Evolutionary conservation across 768 basidiomycete genomes (phyloP).

Genomic region (Boletellus emodensis): DNA sequence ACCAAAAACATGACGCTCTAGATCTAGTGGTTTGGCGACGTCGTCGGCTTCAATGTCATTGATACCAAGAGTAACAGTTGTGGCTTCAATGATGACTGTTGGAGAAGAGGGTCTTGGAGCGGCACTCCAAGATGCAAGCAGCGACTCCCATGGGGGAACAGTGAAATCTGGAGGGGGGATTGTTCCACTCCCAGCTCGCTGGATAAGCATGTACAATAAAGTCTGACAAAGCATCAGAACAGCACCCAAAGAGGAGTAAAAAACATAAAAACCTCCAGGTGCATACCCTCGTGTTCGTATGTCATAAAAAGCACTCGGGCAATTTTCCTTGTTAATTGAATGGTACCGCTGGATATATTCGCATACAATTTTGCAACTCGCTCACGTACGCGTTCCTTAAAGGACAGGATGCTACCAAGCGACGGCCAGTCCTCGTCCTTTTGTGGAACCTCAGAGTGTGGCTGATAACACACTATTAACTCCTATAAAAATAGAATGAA

Average conservation of each 20-base stretch:
- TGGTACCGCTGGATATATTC: conserved; percentile 53
- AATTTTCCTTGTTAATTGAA: conserved; percentile 55
- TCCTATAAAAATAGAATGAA: not conserved
- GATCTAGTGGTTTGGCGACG: conserved; percentile 32
- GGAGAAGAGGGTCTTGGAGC: conserved; percentile 39
- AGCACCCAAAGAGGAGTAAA: not conserved
- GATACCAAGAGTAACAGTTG: conserved; percentile 66
- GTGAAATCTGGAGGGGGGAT: conserved; percentile 74
- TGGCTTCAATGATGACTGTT: conserved; percentile 57
- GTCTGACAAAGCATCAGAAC: conserved; percentile 43
- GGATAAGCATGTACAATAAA: conserved; percentile 90
- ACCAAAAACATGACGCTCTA: conserved; percentile 68
- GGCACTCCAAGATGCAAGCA: conserved; percentile 46
- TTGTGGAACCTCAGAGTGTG: conserved; percentile 85
- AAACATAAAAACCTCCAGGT: conserved; percentile 56
- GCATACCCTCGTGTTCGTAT: conserved; percentile 85
- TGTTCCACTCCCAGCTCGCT: conserved; percentile 73
- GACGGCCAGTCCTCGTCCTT: conserved; percentile 85
- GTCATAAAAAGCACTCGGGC: conserved; percentile 88
- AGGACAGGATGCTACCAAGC: conserved; percentile 63
- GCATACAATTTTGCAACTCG: conserved; percentile 70
- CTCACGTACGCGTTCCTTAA: conserved; percentile 73
- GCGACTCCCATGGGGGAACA: conserved; percentile 63
- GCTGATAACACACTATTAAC: conserved; percentile 38
- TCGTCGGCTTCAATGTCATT: conserved; percentile 80